These are phyloP conservation scores for Sugiyamaella xylanicola DNA, from an alignment of 1,139 yeast species.

Conservation along the genomic window DNA sequence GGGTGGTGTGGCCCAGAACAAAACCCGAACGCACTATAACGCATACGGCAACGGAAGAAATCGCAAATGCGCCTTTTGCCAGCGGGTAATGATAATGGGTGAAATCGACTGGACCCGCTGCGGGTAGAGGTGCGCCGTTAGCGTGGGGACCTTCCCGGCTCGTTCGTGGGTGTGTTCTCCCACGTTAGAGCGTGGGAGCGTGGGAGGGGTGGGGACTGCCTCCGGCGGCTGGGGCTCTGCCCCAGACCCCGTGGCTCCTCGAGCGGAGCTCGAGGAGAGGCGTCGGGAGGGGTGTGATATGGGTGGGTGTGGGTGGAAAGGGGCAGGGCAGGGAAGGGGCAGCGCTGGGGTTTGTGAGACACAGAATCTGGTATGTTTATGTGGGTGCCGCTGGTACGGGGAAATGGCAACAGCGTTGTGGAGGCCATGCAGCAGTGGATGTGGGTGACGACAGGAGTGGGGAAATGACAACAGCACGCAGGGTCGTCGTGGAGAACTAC, in stretches of 20 bases:
- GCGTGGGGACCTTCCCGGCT: too few species aligned
- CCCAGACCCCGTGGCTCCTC: not conserved
- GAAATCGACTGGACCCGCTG: too few species aligned
- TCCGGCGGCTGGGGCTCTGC: not conserved
- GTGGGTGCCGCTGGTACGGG: not conserved
- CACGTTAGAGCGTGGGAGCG: too few species aligned
- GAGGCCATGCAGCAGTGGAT: too few species aligned
- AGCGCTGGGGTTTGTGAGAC: not conserved
- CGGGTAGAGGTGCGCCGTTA: too few species aligned
- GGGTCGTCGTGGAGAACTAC: not conserved
- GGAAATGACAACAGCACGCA: not conserved
- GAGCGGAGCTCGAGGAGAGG: not conserved
- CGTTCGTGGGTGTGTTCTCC: not conserved
- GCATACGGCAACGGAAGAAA: not conserved
- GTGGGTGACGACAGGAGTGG: not conserved
- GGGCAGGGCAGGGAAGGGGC: too few species aligned
- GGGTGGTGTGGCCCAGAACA: not conserved
- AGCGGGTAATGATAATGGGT: not conserved
- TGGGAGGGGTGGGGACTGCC: not conserved
- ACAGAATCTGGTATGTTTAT: not conserved
- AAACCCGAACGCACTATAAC: not conserved
- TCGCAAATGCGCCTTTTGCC: too few species aligned
- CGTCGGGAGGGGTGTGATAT: too few species aligned
- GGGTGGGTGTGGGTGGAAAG: too few species aligned
- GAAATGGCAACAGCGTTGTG: not conserved